phyloP scores from a whole-genome alignment of 208 protist species.

The Trypanosoma platydactyli region DNA sequence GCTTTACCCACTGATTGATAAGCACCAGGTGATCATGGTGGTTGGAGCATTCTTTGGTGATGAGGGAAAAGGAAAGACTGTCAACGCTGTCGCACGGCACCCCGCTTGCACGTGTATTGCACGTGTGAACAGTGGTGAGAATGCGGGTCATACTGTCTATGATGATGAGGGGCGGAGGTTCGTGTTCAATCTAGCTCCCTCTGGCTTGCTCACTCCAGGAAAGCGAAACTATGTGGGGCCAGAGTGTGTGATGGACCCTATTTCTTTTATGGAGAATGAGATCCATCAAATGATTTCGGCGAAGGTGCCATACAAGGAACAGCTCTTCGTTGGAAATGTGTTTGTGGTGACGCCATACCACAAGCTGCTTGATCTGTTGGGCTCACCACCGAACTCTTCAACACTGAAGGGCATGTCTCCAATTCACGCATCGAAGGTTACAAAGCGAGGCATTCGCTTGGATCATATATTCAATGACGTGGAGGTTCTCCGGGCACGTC shows the following conservation, averaged over 20 bases:
- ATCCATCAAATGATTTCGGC: slow-evolving; percentile 79
- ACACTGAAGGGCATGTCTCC: slow-evolving; percentile 93
- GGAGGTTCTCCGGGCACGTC: slow-evolving; percentile 47
- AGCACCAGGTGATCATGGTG: slow-evolving; percentile 86
- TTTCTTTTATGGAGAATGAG: slow-evolving; percentile 92
- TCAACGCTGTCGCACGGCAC: slow-evolving; percentile 85
- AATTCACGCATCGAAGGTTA: slow-evolving; percentile 88
- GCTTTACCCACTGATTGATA: slow-evolving; percentile 81
- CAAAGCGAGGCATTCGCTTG: slow-evolving; percentile 86
- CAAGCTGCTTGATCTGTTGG: slow-evolving; percentile 89
- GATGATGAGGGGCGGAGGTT: slow-evolving; percentile 78
- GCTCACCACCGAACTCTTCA: slow-evolving; percentile 77
- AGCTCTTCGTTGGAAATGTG: slow-evolving; percentile 89
- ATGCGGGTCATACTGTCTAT: slow-evolving; percentile 92
- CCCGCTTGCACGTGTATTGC: slow-evolving; percentile 80
- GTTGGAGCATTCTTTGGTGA: slow-evolving; percentile 92
- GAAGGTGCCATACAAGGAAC: slow-evolving; percentile 72
- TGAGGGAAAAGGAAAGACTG: slow-evolving; percentile 93
- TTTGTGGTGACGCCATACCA: slow-evolving; percentile 91
- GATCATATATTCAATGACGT: slow-evolving; percentile 93
- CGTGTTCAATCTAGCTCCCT: slow-evolving; percentile 92
- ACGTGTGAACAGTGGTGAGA: slow-evolving; percentile 92
- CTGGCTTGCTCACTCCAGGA: slow-evolving; percentile 64
- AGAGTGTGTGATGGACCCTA: slow-evolving; percentile 92
- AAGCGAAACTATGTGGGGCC: slow-evolving; percentile 87